Evolutionary conservation across 2,329 filamentous ascomycete genomes (phyloP).

Genomic region (Trichoderma asperellum): DNA sequence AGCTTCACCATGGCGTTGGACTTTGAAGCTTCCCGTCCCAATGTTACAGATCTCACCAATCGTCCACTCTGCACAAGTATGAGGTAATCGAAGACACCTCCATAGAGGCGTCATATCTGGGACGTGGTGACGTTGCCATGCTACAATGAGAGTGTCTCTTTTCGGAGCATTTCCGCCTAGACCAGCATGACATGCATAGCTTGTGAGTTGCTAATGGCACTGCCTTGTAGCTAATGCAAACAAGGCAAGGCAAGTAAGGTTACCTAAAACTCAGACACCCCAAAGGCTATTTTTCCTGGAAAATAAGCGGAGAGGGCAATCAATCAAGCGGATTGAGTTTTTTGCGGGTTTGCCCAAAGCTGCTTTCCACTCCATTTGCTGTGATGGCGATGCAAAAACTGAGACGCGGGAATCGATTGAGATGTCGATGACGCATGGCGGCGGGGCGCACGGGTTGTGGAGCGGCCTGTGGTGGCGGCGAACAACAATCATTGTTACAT

Average conservation of each 20-base stretch:
- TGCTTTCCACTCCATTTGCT: background rate
- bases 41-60: background rate
- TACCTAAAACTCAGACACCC: background rate
- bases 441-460: constrained; percentile 9
- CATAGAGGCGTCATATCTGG: constrained; percentile 22
- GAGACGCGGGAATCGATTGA: background rate
- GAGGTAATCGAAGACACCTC: background rate
- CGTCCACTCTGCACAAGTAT: background rate
- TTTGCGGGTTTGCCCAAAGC: background rate
- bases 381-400: constrained; percentile 8
- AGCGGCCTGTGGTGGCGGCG: background rate
- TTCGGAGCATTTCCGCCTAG: background rate
- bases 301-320: background rate
- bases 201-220: background rate
- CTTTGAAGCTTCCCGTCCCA: constrained; percentile 7
- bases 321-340: background rate
- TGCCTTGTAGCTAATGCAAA: background rate
- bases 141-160: background rate
- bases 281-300: background rate
- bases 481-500: constrained; percentile 24
- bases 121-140: constrained; percentile 20
- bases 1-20: constrained; percentile 17
- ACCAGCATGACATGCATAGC: background rate
- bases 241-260: background rate
- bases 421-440: constrained; percentile 21